Evolutionary conservation across 805 yeast genomes (phyloP), one percentile per base, ranked within the genome.

Genomic region (Komagataella pastoris): DNA sequence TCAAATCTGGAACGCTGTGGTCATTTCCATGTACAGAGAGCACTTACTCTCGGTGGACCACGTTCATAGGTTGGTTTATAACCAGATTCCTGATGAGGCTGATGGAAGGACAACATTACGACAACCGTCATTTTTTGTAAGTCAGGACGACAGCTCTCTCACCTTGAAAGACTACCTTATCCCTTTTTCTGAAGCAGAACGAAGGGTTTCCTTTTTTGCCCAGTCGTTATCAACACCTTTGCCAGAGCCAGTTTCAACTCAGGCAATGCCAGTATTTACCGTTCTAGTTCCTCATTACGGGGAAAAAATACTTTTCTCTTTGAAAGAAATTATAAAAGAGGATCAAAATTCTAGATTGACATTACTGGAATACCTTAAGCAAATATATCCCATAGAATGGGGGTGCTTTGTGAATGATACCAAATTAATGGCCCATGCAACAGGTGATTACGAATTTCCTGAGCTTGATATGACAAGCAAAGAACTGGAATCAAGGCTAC

Each of bases 371-470:
- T 88, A 88, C 60, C 70, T 88, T 58, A 86, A 87, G 58, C 76
- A 77, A 51, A 70, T 88, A 51, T 80, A 83, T 60, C 82, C 85
- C 0, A 67, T 71, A 8, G 96, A 89, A 57, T 88, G 97, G 97
- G 78, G 77, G 5, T 76, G 79, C 51, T 89, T 86, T 70, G 91
- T 87, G 1, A 72, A 77, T 49, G 95, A 87, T 62, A 79, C 90
- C 0, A 86, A 85, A 59, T 64, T 80, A 24, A 65, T 84, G 61
- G 81, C 84, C 0, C 51, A 24, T 3, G 55, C 50, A 47, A 44
- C 50, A 46, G 57, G 58, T 47, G 44, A 51, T 44, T 30, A 30
- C 14, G 40, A 30, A 2, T 30, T 30, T 30, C 40, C 40, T 10
- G 40, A 30, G 40, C 40, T 30, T 8, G 40, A 30, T 30, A 30